A percentile compares a stretch with the other conserved stretches of the same genome.
Conservation (phyloP, 1,139 yeast species). For the Meyerozyma carpophila region DNA sequence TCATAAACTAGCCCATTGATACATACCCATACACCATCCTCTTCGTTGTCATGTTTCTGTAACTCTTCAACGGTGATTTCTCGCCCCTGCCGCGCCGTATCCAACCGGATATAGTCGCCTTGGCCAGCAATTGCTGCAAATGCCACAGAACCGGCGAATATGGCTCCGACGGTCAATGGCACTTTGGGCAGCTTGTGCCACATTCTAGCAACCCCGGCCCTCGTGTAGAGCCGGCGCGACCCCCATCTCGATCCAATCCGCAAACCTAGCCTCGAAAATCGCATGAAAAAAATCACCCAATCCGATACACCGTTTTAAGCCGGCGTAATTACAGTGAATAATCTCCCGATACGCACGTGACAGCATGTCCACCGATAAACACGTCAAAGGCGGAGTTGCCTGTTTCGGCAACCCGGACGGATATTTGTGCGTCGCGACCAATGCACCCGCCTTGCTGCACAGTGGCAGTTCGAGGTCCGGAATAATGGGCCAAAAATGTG, state of each 20-base stretch:
- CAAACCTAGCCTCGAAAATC: too few relatives aligned
- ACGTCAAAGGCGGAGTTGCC: conserved; percentile 12
- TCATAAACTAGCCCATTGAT: conserved; percentile 25
- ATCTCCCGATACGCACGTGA: conserved; percentile 17
- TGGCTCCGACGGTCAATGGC: too few relatives aligned
- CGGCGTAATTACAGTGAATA: neutral
- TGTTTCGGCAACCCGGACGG: neutral
- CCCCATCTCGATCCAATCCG: too few relatives aligned
- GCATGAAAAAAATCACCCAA: too few relatives aligned
- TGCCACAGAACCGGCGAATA: too few relatives aligned
- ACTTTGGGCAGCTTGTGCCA: too few relatives aligned
- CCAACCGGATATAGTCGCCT: too few relatives aligned
- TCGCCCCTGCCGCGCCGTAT: neutral
- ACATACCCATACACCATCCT: conserved; percentile 19
- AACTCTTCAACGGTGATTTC: conserved; percentile 9
- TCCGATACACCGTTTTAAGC: too few relatives aligned
- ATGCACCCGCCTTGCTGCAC: conserved; percentile 32
- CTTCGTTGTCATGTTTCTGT: conserved; percentile 5
- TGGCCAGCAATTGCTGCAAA: too few relatives aligned
- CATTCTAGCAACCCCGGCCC: too few relatives aligned
- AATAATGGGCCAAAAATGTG: conserved; percentile 12
- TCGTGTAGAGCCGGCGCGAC: too few relatives aligned
- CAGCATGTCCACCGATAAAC: conserved; percentile 23
- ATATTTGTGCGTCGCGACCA: conserved; percentile 22
- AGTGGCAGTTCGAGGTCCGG: conserved; percentile 5